phyloP scores from a whole-genome alignment of 1,284 basidiomycete species.

The Chondrostereum purpureum region DNA sequence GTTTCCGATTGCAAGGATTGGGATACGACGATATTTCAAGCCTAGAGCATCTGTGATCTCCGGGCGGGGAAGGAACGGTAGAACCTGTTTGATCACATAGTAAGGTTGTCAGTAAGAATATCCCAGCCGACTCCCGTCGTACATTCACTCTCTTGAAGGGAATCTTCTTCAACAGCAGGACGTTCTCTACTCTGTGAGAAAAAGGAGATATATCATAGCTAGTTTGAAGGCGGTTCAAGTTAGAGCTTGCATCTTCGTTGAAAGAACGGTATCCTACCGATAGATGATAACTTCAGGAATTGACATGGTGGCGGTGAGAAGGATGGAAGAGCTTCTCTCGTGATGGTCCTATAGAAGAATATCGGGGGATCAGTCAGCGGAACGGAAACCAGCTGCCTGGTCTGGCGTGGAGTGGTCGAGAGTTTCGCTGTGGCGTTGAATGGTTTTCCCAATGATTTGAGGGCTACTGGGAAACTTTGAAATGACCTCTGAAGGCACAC shows the following conservation, averaged over 20 bases:
- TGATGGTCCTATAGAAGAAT: too few relatives aligned
- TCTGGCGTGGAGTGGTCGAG: too few relatives aligned
- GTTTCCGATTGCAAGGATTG: conserved; percentile 48
- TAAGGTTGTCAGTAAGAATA: conserved; percentile 1
- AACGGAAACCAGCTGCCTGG: too few relatives aligned
- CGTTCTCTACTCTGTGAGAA: conserved; percentile 45
- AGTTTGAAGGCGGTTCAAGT: too few relatives aligned
- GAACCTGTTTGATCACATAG: conserved; percentile 34
- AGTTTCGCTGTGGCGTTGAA: too few relatives aligned
- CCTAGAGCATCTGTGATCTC: conserved; percentile 44
- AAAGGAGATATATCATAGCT: conserved; percentile 51
- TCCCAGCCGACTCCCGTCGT: too few relatives aligned
- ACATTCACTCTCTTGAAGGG: conserved; percentile 43
- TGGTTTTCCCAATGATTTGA: too few relatives aligned
- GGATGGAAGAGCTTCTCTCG: too few relatives aligned
- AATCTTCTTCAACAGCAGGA: conserved; percentile 42
- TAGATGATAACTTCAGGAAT: conserved; percentile 31
- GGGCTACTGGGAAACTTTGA: too few relatives aligned
- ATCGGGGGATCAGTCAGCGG: too few relatives aligned
- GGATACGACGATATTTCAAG: conserved; percentile 46
- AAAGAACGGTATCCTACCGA: conserved; percentile 28
- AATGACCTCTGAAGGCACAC: too few relatives aligned
- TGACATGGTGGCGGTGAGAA: conserved; percentile 11
- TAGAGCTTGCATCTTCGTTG: too few relatives aligned
- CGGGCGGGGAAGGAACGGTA: conserved; percentile 43